Conservation (phyloP, 306 rosid species). For the Oxytropis ochrocephala region DNA sequence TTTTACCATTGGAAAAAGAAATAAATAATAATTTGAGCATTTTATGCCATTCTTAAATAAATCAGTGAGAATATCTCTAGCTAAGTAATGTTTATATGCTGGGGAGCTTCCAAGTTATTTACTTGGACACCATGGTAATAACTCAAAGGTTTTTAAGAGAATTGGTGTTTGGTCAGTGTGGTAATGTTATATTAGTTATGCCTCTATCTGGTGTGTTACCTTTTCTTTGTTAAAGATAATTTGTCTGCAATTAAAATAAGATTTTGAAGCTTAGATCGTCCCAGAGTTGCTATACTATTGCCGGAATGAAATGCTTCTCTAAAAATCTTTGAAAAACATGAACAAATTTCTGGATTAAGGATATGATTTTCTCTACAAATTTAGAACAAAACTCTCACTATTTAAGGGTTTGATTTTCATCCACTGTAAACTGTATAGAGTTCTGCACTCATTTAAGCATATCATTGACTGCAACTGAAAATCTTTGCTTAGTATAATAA, state of each 20-base stretch:
- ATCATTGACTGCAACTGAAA: neutral
- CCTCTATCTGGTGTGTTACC: neutral
- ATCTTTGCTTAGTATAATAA: neutral
- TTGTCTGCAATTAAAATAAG: neutral
- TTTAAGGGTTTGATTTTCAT: neutral
- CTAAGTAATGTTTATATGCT: neutral
- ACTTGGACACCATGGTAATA: neutral
- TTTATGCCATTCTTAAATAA: neutral
- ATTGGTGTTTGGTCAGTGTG: constrained; percentile 5
- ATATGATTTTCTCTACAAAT: neutral
- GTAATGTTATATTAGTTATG: neutral
- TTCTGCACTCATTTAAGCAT: neutral
- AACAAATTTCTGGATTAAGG: neutral
- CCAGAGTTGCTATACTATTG: neutral
- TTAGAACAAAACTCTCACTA: neutral
- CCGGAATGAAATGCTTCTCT: neutral
- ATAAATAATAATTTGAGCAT: neutral
- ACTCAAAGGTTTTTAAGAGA: neutral
- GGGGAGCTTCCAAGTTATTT: neutral
- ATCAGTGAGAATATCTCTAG: neutral
- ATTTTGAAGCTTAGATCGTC: neutral
- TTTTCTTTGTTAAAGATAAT: neutral
- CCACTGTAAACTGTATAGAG: neutral
- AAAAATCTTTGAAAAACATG: neutral
- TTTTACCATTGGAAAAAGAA: neutral